Percentiles rank a stretch among this genome's conserved stretches.
These are phyloP conservation scores for Sanguinoderma infundibulare DNA, from an alignment of 1,284 basidiomycete genomes.

Conservation along the genomic window DNA sequence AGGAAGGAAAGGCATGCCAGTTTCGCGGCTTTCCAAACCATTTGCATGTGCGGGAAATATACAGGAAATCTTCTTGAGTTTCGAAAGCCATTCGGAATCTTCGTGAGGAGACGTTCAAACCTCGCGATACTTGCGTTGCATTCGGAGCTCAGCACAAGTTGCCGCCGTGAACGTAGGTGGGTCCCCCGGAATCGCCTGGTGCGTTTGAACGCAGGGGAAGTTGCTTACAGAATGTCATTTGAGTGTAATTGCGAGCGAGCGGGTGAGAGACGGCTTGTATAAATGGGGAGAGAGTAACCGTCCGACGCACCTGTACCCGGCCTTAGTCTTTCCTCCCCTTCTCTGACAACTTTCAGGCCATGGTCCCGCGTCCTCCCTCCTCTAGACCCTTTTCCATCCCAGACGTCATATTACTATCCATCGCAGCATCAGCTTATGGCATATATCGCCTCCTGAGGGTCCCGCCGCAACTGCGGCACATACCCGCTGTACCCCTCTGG, in stretches of 20 bases:
- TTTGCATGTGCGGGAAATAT: no score
- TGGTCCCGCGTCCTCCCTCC: not conserved
- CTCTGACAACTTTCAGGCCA: not conserved
- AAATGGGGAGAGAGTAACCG: not conserved
- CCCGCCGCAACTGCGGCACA: constrained; percentile 26
- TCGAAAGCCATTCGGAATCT: no score
- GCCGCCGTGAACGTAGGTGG: no score
- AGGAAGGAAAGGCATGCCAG: no score
- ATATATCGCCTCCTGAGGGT: constrained; percentile 16
- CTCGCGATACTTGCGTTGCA: no score
- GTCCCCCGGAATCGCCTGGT: no score
- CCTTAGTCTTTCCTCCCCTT: not conserved
- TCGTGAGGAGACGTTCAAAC: no score
- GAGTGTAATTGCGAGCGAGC: not conserved
- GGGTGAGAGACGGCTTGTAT: not conserved
- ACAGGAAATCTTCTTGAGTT: no score
- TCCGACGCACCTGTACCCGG: not conserved
- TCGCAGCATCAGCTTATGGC: constrained; percentile 1
- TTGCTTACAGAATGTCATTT: not conserved
- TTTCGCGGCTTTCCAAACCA: no score
- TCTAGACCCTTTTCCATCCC: not conserved
- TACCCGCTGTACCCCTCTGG: constrained; percentile 27
- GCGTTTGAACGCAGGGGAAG: not conserved
- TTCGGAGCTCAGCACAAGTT: no score
- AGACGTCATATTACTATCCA: constrained; percentile 5